These are phyloP conservation scores for Typha latifolia DNA, from an alignment of 176 grass and related monocot species.

Conservation along the genomic window DNA sequence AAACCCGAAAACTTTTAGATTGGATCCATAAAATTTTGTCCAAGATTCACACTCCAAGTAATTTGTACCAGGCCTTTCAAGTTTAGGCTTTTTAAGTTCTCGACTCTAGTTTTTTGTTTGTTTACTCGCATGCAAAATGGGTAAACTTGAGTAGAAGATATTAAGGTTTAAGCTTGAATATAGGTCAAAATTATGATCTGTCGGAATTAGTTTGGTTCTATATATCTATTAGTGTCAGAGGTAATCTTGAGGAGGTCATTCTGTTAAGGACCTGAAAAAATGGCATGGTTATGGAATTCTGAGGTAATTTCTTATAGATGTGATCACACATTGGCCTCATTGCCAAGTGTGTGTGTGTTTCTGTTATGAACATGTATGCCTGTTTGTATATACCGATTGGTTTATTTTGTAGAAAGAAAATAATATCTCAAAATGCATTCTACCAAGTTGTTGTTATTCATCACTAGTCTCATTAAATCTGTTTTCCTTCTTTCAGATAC, in stretches of 20 bases:
- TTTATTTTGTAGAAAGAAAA: constrained; percentile 2
- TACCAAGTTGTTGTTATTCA: neutral
- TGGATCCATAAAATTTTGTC: neutral
- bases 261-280: neutral
- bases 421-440: neutral
- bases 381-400: neutral
- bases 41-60: no score
- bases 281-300: neutral
- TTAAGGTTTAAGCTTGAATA: no score
- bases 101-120: no score
- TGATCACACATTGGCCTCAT: no score
- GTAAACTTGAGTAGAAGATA: no score
- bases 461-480: neutral
- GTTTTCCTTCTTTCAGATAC: constrained; percentile 46
- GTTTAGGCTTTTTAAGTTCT: no score
- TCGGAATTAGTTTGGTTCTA: neutral
- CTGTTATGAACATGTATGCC: neutral
- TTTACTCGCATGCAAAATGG: no score
- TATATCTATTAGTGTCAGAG: neutral
- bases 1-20: neutral
- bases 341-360: no score
- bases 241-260: neutral
- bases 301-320: neutral
- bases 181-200: neutral
- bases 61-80: no score